Evolutionary conservation across 495 filamentous ascomycete genomes (phyloP).

Genomic region (Jackrogersella multiformis): DNA sequence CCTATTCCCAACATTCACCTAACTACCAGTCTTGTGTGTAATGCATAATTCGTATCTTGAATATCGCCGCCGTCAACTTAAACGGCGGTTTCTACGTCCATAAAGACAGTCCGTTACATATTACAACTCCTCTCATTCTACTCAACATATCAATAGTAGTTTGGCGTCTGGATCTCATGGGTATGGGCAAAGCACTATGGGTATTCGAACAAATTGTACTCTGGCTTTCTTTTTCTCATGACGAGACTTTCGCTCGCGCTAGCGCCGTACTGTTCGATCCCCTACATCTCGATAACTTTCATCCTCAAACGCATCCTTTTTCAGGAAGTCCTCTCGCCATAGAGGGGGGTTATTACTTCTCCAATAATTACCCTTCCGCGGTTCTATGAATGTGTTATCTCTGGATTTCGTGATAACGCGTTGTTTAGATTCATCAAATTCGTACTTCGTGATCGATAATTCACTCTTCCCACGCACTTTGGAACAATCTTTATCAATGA

Average conservation of each 20-base stretch:
- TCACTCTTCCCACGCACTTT: slow-evolving; percentile 35
- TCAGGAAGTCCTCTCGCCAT: slow-evolving; percentile 24
- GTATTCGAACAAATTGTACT: no score
- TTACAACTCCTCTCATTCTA: not conserved
- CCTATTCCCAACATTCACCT: not conserved
- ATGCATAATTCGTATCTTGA: not conserved
- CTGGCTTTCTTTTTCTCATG: no score
- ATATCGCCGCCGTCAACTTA: not conserved
- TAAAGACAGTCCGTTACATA: not conserved
- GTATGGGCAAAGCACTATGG: no score
- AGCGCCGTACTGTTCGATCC: no score
- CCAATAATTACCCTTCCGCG: slow-evolving; percentile 9
- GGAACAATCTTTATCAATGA: slow-evolving; percentile 30
- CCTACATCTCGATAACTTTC: not conserved
- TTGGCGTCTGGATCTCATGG: no score
- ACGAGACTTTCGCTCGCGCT: no score
- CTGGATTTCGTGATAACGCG: not conserved
- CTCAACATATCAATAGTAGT: not conserved
- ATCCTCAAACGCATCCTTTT: not conserved
- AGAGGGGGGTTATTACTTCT: not conserved
- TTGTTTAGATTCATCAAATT: not conserved
- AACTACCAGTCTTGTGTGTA: no score
- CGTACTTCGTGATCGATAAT: slow-evolving; percentile 4
- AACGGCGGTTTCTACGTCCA: not conserved
- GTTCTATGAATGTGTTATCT: slow-evolving; percentile 27